These are phyloP conservation scores for Cercospora janseana DNA, from an alignment of 2,329 filamentous ascomycete genomes.

Conservation along the genomic window DNA sequence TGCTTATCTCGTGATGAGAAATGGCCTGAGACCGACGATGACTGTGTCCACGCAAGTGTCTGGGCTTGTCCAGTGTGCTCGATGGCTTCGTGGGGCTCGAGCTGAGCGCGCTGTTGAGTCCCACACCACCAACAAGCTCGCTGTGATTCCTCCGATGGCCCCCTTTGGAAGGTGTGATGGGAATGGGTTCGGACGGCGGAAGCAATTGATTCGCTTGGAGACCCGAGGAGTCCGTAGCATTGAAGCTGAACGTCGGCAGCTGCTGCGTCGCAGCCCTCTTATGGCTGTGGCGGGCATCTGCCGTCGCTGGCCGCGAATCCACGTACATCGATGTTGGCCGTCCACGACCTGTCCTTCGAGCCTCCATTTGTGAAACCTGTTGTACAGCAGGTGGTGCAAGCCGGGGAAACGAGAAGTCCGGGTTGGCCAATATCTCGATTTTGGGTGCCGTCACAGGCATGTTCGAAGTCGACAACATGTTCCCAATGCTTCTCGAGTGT, in stretches of 20 bases:
- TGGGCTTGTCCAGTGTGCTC: conserved; percentile 45
- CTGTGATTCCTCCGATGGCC: conserved; percentile 76
- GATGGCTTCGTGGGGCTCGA: conserved; percentile 68
- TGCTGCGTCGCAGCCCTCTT: conserved; percentile 34
- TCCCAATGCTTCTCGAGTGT: conserved; percentile 36
- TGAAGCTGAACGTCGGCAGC: conserved; percentile 52
- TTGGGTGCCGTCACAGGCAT: conserved; percentile 23
- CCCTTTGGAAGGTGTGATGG: conserved; percentile 52
- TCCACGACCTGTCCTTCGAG: conserved; percentile 17
- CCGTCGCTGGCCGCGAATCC: conserved; percentile 40
- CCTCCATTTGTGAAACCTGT: conserved; percentile 12
- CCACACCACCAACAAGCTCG: conserved; percentile 79
- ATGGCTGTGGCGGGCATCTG: conserved; percentile 38
- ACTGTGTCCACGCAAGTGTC: conserved; percentile 51
- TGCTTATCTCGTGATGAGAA: conserved; percentile 76
- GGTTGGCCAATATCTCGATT: conserved; percentile 48
- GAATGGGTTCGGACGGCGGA: conserved; percentile 26
- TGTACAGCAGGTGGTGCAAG: conserved; percentile 36
- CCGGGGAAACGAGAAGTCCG: conserved; percentile 51
- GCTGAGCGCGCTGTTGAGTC: conserved; percentile 59
- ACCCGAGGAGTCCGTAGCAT: conserved; percentile 43
- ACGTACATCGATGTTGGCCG: conserved; percentile 38
- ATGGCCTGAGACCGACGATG: conserved; percentile 80
- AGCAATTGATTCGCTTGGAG: conserved; percentile 33
- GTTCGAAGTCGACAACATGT: conserved; percentile 41